Evolutionary conservation across 2,329 filamentous ascomycete species (phyloP), one percentile per base, ranked within the genome.

Genomic region (Ophiocordyceps camponoti-rufipedis): DNA sequence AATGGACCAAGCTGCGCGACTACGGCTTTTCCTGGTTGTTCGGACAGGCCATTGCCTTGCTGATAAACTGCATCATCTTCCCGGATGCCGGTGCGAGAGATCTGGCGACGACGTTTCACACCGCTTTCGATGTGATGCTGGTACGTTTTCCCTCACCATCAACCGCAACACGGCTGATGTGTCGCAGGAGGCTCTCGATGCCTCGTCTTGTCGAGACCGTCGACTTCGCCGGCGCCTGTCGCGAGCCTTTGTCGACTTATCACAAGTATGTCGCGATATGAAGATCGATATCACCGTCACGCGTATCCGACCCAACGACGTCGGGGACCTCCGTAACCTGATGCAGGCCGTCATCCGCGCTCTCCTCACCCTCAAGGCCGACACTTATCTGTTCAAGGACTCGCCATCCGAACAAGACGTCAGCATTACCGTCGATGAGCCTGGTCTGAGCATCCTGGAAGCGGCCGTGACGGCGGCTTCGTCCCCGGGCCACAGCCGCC

Each of bases 1-100:
- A 61, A 6, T 77, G 73, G 72, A 47, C 50, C 23, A 74, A 72
- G 50, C 51, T 75, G 3, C 64, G 67, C 48, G 59, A 62, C 42
- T 78, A 73, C 53, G 72, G 65, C 2, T 62, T 77, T 31, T 70
- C 74, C 2, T 78, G 72, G 71, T 54, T 70, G 2, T 48, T 74
- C 8, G 74, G 74, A 0, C 71, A 77, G 52, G 70, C 62, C 1
- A 64, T 78, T 44, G 66, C 68, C 43, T 57, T 78, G 32, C 44
- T 66, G 14, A 58, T 74, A 23, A 73, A 71, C 51, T 55, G 65
- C 38, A 44, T 63, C 10, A 51, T 78, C 4, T 67, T 67, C 48
- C 74, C 74, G 2, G 72, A 76, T 54, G 68, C 71, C n/a, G 74
- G 74, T 5, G 66, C 73, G 11, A 64, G 71, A 41, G 64, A 68